Percentiles rank a stretch among this genome's conserved stretches.
Conservation (phyloP, 2,329 filamentous ascomycete species). For the Cercospora sp. region DNA sequence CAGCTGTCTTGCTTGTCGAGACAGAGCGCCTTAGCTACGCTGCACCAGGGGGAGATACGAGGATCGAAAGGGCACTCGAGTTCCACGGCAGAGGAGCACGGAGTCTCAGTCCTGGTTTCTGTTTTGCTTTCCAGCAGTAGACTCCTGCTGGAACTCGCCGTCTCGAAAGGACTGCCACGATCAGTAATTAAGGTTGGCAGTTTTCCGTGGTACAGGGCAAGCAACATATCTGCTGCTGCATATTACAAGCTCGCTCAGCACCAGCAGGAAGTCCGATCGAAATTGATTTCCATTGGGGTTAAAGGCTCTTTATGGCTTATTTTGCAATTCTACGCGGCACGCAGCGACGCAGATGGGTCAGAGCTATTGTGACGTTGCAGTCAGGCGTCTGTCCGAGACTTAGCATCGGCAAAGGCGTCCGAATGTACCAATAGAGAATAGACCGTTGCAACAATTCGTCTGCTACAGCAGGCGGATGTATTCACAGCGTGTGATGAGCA, state of each 20-base stretch:
- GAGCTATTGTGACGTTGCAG: not conserved
- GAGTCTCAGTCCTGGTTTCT: not conserved
- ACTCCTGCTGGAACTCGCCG: not conserved
- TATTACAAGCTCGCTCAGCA: not conserved
- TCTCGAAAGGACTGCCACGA: not conserved
- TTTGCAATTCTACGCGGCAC: not conserved
- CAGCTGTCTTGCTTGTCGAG: not conserved
- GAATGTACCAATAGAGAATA: not conserved
- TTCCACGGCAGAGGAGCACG: not conserved
- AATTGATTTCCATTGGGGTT: not conserved
- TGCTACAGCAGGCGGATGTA: not conserved
- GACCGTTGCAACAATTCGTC: not conserved
- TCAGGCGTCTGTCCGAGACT: not conserved
- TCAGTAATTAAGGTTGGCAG: not conserved
- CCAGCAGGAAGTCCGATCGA: not conserved
- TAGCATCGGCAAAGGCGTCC: not conserved
- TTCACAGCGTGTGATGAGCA: not conserved
- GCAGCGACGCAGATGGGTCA: not conserved
- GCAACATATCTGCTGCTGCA: not conserved
- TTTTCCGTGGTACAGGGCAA: not conserved
- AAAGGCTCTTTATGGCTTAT: not conserved
- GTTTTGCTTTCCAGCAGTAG: not conserved
- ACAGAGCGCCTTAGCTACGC: not conserved
- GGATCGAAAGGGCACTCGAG: not conserved
- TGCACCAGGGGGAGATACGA: not conserved